Base-by-base conservation (phyloP, 2,329 filamentous ascomycete genomes). In the Alternaria incomplexa region DNA sequence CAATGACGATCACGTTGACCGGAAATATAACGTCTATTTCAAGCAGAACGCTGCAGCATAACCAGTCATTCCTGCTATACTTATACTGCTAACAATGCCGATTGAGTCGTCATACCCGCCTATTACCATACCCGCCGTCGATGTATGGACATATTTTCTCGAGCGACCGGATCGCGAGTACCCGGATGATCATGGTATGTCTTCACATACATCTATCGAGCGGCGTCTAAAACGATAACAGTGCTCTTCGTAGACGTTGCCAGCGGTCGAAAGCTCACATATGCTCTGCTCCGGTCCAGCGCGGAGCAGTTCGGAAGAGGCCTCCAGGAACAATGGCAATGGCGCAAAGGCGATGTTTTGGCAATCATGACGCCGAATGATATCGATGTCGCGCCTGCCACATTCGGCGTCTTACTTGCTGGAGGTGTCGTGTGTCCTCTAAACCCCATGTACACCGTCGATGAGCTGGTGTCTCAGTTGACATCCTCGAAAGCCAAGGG, bases 341-440 rank as follows among this genome's bases (percentile, higher is more conserved):
- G 47, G 47, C 47, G 25, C 47, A 50, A 50, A 22, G 47, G 47
- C n/a, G 47, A 50, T 9, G 47, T 50, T 15, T 26, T 50, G 26
- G 47, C 2, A 12, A 50, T n/a, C 3, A 50, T 50, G 47, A 50
- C 47, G 47, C 47, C 47, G n/a, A 50, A 50, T 20, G 15, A 50
- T 10, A 30, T 50, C 4, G 47, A 50, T 20, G 25, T 50, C 25
- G 47, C n/a, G 25, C 28, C 57, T 25, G 50, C 46, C 8, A 47
- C 43, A 5, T 73, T 65, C 51, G 73, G 72, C 4, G 59, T 54
- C 0, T 58, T 71, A 25, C 63, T 60, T n/a, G 62, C 64, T 10
- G 73, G 70, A 23, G 72, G 71, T 1, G 61, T 73, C 4, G 68
- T 69, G 20, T 70, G 62, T 32, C 69, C 71, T 2, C 25, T 70